A percentile compares a stretch with the other conserved stretches of the same genome.
phyloP scores from a whole-genome alignment of 352 stramenopile genomes.

The Phytophthora rubi region DNA sequence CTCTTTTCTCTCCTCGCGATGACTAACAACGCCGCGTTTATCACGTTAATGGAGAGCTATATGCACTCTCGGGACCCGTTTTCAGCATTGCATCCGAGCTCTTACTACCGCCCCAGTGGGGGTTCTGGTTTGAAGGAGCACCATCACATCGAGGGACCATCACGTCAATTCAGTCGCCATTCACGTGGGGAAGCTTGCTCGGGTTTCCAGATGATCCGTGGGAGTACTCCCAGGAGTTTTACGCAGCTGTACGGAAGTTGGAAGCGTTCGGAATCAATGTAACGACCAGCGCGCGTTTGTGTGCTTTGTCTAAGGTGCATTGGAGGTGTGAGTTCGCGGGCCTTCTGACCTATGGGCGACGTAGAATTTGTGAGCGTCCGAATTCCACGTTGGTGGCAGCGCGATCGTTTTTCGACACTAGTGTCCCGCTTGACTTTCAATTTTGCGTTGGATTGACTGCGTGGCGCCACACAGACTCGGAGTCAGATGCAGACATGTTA shows the following conservation, averaged over 20 bases:
- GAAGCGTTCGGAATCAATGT: background rate
- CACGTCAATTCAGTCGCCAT: background rate
- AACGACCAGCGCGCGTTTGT: background rate
- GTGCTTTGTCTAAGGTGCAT: background rate
- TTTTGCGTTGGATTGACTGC: background rate
- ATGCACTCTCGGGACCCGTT: background rate
- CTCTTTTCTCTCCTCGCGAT: background rate
- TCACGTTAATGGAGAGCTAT: background rate
- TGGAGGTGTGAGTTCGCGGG: background rate
- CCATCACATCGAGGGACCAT: background rate
- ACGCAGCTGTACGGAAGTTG: background rate
- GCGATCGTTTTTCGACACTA: background rate
- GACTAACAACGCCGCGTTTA: background rate
- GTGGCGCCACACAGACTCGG: background rate
- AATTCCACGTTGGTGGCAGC: background rate
- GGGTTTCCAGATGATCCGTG: background rate
- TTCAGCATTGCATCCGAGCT: background rate
- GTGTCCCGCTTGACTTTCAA: background rate
- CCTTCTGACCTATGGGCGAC: background rate
- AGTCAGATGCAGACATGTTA: background rate
- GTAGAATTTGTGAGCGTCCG: background rate
- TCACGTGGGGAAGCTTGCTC: background rate
- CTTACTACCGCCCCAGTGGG: background rate
- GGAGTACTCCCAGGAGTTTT: background rate
- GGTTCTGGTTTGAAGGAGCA: background rate